Base-by-base conservation (phyloP, 2,329 filamentous ascomycete genomes). In the Pseudogymnoascus sp. region DNA sequence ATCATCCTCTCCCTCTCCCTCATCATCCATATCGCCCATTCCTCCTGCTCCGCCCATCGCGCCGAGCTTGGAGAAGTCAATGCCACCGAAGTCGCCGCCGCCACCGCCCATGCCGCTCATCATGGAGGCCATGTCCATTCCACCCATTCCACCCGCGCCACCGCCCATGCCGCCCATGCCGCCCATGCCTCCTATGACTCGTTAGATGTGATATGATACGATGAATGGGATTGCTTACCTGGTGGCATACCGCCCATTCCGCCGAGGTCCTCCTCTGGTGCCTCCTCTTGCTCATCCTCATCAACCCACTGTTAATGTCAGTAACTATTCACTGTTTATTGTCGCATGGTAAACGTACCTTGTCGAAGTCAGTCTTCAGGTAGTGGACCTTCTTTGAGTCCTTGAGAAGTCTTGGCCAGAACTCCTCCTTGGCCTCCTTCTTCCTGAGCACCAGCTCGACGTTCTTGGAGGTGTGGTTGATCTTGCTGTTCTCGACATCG, bases 361-460 rank as follows among this genome's bases (percentile, higher is more conserved):
- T 97, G 81, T 97, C 92, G 72, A 99, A 99, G 80, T 99, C 89
- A 68, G 94, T 97, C 88, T 96, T 96, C 73, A 99, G 79, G 85
- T 92, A 99, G 80, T 97, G 94, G 62, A 90, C 80, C 82, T 91
- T 96, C 83, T 91, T 88, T 69, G 81, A 77, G 65, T 93, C 90
- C 87, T 97, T 97, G 75, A 97, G 83, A 72, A 99, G 83, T 67
- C 94, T 87, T 66, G 92, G 92, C 94, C 94, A 99, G 85, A 88
- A 97, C 78, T 94, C 91, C 73, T 91, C 86, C 78, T 92, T 90
- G 68, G 94, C 83, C 74, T 96, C 92, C 87, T 97, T 97, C 90
- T 99, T 99, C 78, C 91, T 86, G 76, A 99, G 83, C 75, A 96
- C 90, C 71, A 97, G 78, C 81, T 96, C 89, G 69, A 97, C 82